These are phyloP conservation scores for Parsonsia alboflavescens DNA, from an alignment of 257 asterid genomes.

Conservation along the genomic window DNA sequence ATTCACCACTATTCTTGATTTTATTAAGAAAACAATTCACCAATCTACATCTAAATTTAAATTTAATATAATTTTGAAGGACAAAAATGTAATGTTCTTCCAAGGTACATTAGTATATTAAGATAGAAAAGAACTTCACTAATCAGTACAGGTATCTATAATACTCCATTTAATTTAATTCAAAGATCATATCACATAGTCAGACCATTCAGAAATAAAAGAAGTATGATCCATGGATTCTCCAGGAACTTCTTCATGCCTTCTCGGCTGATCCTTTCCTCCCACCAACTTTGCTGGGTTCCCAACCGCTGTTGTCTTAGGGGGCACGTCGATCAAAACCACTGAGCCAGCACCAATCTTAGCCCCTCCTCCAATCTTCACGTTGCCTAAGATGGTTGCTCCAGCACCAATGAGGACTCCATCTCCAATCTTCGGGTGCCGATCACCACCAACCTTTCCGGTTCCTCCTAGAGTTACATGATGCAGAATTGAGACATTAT, in stretches of 20 bases:
- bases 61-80: too few relatives aligned
- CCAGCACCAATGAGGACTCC: constrained; percentile 78
- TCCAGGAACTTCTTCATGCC: constrained; percentile 33
- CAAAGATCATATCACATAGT: constrained; percentile 27
- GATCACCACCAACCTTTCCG: constrained; percentile 65
- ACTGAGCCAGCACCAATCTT: constrained; percentile 73
- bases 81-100: neutral
- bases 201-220: constrained; percentile 34
- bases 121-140: neutral
- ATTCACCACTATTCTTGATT: neutral
- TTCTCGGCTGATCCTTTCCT: constrained; percentile 26
- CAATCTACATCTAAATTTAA: too few relatives aligned
- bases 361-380: constrained; percentile 50
- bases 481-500: constrained; percentile 64
- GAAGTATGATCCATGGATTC: constrained; percentile 43
- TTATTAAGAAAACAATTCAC: too few relatives aligned
- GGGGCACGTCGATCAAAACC: constrained; percentile 59
- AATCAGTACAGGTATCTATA: neutral
- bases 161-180: neutral
- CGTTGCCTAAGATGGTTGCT: constrained; percentile 60
- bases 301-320: constrained; percentile 60
- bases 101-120: too few relatives aligned
- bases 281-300: constrained; percentile 69
- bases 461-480: constrained; percentile 84
- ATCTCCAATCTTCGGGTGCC: constrained; percentile 82